These are phyloP conservation scores for Protomyces pachydermus DNA, from an alignment of 1,139 yeast species.

Conservation along the genomic window DNA sequence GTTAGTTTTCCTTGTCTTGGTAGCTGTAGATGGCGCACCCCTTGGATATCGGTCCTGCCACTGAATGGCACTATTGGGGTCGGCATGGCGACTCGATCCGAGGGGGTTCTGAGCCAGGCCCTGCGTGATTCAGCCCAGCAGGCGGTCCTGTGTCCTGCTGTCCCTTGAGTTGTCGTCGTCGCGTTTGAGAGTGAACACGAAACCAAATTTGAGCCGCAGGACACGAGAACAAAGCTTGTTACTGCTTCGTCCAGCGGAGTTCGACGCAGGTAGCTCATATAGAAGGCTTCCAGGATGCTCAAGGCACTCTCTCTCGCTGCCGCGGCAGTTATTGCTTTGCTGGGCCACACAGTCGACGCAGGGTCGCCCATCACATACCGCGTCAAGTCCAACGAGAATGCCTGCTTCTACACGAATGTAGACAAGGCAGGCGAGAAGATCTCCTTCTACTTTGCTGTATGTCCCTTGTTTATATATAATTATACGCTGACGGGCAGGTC, in stretches of 20 bases:
- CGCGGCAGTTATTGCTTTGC: no score
- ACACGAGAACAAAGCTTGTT: no score
- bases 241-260: no score
- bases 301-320: no score
- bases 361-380: conserved; percentile 24
- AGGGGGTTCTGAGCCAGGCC: no score
- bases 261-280: no score
- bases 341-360: neutral
- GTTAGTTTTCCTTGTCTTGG: conserved; percentile 4
- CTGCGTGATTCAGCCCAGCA: no score
- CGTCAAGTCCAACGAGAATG: conserved; percentile 68
- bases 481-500: conserved; percentile 37
- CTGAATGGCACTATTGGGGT: neutral
- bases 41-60: neutral
- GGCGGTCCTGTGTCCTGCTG: no score
- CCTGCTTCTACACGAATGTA: conserved; percentile 76
- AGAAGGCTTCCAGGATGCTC: no score
- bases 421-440: conserved; percentile 58
- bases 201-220: no score
- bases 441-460: conserved; percentile 78
- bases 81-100: neutral
- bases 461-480: neutral
- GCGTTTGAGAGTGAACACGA: no score
- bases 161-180: no score
- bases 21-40: neutral